phyloP scores from a whole-genome alignment of 2,329 filamentous ascomycete genomes.

The Stagonosporopsis rhizophila region DNA sequence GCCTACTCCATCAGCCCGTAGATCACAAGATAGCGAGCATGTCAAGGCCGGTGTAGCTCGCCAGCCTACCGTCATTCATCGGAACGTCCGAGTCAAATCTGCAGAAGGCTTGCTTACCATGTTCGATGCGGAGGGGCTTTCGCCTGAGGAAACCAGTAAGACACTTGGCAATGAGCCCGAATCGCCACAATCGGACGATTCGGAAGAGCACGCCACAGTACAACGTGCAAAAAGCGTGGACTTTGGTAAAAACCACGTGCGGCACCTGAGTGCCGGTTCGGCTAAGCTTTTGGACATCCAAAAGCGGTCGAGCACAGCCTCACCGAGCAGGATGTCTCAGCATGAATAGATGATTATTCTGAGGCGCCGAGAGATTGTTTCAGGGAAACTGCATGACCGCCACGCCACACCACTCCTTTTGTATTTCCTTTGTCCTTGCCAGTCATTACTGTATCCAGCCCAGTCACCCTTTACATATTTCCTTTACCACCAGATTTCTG shows the following conservation, averaged over 20 bases:
- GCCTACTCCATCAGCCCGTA: conserved; percentile 27
- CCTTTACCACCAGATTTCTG: conserved; percentile 19
- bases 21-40: conserved; percentile 48
- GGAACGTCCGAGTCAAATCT: conserved; percentile 64
- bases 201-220: conserved; percentile 43
- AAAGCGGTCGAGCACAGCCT: conserved; percentile 43
- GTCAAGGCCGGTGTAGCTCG: conserved; percentile 62
- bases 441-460: conserved; percentile 34
- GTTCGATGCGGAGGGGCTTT: conserved; percentile 49
- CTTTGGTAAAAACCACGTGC: conserved; percentile 68
- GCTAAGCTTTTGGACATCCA: conserved; percentile 74
- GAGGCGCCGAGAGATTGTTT: conserved; percentile 22
- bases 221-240: conserved; percentile 76
- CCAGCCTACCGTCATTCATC: conserved; percentile 71
- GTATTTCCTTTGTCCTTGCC: conserved; percentile 45
- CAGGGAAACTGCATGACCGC: conserved; percentile 35
- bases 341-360: conserved; percentile 30
- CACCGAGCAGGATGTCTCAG: conserved; percentile 33
- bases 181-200: conserved; percentile 40
- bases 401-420: conserved; percentile 46
- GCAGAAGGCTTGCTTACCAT: conserved; percentile 66
- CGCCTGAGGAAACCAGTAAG: conserved; percentile 39
- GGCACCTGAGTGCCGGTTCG: conserved; percentile 79
- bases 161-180: conserved; percentile 41
- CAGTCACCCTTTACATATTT: conserved; percentile 41